Evolutionary conservation across 495 filamentous ascomycete species (phyloP).

Genomic region (Penicillium macrosclerotiorum): DNA sequence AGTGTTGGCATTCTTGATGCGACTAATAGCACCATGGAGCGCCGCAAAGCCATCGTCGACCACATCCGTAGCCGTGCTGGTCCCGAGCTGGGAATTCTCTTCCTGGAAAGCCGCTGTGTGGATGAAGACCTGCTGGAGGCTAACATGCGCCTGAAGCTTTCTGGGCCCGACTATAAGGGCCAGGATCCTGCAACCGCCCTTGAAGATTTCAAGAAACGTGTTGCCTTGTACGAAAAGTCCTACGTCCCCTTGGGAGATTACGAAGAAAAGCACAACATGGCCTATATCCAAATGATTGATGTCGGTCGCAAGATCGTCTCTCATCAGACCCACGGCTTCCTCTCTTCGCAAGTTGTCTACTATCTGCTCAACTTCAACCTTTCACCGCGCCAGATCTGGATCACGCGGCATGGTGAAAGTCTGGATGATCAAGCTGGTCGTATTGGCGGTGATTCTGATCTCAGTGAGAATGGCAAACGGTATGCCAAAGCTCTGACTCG

Average conservation of each 20-base stretch:
- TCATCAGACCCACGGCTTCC: conserved; percentile 85
- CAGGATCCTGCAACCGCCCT: conserved; percentile 83
- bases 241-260: conserved; percentile 90
- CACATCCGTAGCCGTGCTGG: conserved; percentile 81
- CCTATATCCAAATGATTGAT: conserved; percentile 96
- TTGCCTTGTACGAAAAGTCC: conserved; percentile 88
- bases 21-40: conserved; percentile 89
- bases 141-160: conserved; percentile 98
- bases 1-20: conserved; percentile 98
- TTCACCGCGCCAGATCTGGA: conserved; percentile 94
- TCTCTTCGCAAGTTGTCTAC: conserved; percentile 84
- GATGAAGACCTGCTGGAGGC: conserved; percentile 81
- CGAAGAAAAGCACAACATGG: conserved; percentile 84
- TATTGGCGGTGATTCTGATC: conserved; percentile 80
- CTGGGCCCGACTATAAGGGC: conserved; percentile 91
- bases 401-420: conserved; percentile 89
- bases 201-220: conserved; percentile 87
- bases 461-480: conserved; percentile 68
- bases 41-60: conserved; percentile 78
- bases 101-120: conserved; percentile 90
- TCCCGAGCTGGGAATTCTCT: conserved; percentile 81
- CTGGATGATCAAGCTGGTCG: conserved; percentile 74
- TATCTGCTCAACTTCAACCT: conserved; percentile 96
- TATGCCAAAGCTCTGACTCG: conserved; percentile 71
- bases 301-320: conserved; percentile 92